phyloP scores from a whole-genome alignment of 192 early-diverging fungal species.

The Dissophora globulifera region DNA sequence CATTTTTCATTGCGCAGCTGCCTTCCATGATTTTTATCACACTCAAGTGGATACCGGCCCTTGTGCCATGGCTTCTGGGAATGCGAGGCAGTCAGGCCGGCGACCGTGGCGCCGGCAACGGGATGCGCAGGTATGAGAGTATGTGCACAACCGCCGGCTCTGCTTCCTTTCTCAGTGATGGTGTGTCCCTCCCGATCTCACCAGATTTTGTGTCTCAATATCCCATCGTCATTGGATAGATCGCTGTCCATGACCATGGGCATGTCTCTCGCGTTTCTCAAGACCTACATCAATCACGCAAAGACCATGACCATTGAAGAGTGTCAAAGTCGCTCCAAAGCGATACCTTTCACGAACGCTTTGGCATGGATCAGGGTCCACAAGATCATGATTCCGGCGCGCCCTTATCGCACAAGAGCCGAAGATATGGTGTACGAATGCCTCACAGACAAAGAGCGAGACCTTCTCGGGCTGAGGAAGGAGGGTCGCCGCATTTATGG shows the following conservation, averaged over 20 bases:
- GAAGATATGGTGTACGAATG: constrained; percentile 20
- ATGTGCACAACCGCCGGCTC: background rate
- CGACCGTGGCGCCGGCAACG: constrained; percentile 7
- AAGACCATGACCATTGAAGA: constrained; percentile 27
- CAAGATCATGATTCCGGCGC: constrained; percentile 28
- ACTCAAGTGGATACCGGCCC: constrained; percentile 16
- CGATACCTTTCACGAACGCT: constrained; percentile 47
- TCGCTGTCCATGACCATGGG: constrained; percentile 17
- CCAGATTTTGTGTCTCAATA: too few species aligned
- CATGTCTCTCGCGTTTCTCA: constrained; percentile 21
- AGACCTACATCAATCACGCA: constrained; percentile 17
- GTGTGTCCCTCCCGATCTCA: too few species aligned
- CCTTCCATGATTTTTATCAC: constrained; percentile 4
- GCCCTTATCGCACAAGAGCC: constrained; percentile 25
- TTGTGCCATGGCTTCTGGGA: constrained; percentile 18
- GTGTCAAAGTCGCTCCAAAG: constrained; percentile 29
- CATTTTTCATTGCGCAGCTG: constrained; percentile 24
- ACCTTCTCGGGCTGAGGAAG: background rate
- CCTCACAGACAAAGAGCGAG: constrained; percentile 25
- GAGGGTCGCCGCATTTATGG: too few species aligned
- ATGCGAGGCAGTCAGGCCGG: constrained; percentile 28
- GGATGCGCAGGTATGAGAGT: constrained; percentile 36
- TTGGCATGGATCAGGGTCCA: constrained; percentile 19
- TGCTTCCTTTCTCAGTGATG: background rate
- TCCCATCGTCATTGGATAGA: background rate